Base-by-base conservation (phyloP, 164 flowering plant species). In the Chloranthus sessilifolius region DNA sequence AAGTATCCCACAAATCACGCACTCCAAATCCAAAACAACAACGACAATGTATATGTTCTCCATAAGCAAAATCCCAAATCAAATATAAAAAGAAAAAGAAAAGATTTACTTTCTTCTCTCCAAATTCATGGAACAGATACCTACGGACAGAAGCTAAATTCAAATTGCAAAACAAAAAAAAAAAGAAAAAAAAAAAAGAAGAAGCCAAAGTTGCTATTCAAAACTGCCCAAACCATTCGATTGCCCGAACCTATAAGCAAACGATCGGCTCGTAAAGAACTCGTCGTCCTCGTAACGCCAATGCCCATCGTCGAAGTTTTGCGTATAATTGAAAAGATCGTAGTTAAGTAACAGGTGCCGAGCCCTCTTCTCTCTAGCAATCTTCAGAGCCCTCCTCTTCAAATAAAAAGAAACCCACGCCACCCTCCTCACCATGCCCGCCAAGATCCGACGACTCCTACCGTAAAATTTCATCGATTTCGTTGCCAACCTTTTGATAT, bases 251-350 rank as follows among this genome's bases (percentile, higher is more conserved):
- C 59, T 47, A 17, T 23, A 12, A 27, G 51, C 51, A 21, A 55
- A 55, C 2, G 59, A 55, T 6, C 51, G 44, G 40, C 34, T 45
- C 7, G 36, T 10, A 24, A 35, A 36, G 21, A 55, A 55, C 7
- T 55, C 59, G 16, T 19, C 59, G 7, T 55, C 59, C 50, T 55
- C 59, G 11, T 25, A 14, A 35, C 36, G 59, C 51, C 51, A 45
- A 17, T 43, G 16, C 2, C 59, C 59, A 26, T 55, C 59, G n/a
- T 55, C 59, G 35, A 55, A 55, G 43, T 55, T 55, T 51, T 55
- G 38, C 20, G 59, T 35, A 14, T 55, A 55, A 19, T 44, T 46
- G 15, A 45, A 17, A 34, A 34, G 1, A 37, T 55, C 59, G n/a
- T 55, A 55, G 19, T n/a, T 55, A 43, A 17, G 7, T 1, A 16